Percentiles rank a stretch among this genome's conserved stretches.
These are phyloP conservation scores for Fusarium albosuccineum DNA, from an alignment of 2,329 filamentous ascomycete genomes.

Conservation along the genomic window DNA sequence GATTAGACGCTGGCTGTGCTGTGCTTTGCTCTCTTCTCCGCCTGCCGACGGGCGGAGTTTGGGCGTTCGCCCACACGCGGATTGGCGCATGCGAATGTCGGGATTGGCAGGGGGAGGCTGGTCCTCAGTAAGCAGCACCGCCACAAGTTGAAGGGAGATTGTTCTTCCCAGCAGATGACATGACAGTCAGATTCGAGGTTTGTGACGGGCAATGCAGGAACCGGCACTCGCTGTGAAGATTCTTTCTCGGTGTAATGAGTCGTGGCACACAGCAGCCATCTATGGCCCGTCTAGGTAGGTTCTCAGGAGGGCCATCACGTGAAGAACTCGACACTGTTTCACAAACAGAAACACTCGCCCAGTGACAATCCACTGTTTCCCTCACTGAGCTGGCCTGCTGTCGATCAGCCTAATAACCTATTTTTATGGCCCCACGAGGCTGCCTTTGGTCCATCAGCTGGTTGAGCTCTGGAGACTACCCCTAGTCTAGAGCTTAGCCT, in stretches of 20 bases:
- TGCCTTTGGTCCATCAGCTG: conserved; percentile 7
- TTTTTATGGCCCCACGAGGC: conserved; percentile 27
- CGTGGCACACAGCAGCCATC: neutral
- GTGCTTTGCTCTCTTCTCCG: neutral
- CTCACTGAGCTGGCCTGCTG: neutral
- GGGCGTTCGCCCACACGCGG: neutral
- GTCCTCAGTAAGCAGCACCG: neutral
- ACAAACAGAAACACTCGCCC: neutral
- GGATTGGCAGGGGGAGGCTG: neutral
- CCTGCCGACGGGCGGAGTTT: neutral
- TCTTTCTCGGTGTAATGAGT: neutral
- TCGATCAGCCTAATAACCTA: conserved; percentile 22
- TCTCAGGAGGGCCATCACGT: no score
- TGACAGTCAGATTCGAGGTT: neutral
- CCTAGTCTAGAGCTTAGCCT: conserved; percentile 2
- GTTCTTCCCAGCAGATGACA: neutral
- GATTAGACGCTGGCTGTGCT: conserved; percentile 1
- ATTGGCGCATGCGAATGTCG: neutral
- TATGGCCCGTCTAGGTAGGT: no score
- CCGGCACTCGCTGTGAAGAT: neutral
- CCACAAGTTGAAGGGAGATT: neutral
- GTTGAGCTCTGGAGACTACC: neutral
- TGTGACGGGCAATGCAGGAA: neutral
- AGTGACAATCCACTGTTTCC: conserved; percentile 3
- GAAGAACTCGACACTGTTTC: conserved; percentile 4